Base-by-base conservation (phyloP, 2,329 filamentous ascomycete genomes). In the Parasarocladium wereldwijsianum region DNA sequence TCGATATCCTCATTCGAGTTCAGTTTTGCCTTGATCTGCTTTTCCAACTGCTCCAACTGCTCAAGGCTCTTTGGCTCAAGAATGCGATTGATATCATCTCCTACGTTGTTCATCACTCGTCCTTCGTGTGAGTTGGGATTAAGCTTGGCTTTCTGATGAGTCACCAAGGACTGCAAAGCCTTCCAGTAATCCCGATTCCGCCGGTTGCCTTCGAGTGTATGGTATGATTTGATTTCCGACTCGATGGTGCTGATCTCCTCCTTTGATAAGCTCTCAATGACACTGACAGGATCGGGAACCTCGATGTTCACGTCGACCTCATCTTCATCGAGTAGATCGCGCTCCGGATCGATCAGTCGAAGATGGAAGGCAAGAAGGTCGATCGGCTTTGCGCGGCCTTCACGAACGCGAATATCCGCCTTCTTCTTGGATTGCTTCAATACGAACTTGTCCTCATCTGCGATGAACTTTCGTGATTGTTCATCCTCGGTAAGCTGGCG, bases 351-450 rank as follows among this genome's bases (percentile, higher is more conserved):
- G 40, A 96, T 76, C 38, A 87, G 82, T 40, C 84, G 76, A 38
- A 98, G 60, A 36, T 82, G 92, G 45, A 96, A 90, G 1, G 86
- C 84, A 26, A 98, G 69, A 64, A 82, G 86, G 57, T 98, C 90
- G 45, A 96, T 87, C 8, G 87, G 81, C 47, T 84, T 86, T 33
- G 87, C 86, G 41, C 92, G 74, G 8, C 81, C 80, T 52, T 92
- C 86, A 42, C 85, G 82, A 26, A 96, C 85, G 23, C 90, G 78
- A 42, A 98, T 92, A 40, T 86, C 82, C 24, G 90, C 87, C 62
- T 94, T 96, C 62, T 92, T 96, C 65, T 96, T 98, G 26, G 87
- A 80, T 57, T 98, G 90, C 54, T 85, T 86, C 46, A 98, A 62
- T 33, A 96, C 90, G 47, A 98, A 98, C 39, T 79, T 76, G 58